Percentiles rank a stretch among this genome's conserved stretches.
These are phyloP conservation scores for Hortiboletus campestris DNA, from an alignment of 768 basidiomycete species.

Conservation along the genomic window DNA sequence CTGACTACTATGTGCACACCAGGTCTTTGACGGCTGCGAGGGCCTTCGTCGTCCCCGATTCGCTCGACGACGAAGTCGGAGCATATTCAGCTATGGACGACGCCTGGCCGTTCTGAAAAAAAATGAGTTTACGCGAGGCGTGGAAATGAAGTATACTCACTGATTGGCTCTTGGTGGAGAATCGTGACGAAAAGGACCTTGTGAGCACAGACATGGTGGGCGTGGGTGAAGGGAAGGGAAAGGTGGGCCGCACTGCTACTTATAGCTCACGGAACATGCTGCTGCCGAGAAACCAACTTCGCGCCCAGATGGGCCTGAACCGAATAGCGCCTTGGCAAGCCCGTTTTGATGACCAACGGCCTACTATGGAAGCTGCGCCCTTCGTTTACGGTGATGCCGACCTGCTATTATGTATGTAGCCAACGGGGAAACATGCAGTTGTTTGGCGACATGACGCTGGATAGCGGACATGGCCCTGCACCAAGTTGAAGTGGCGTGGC, in stretches of 20 bases:
- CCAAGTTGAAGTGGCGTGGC: too few relatives aligned
- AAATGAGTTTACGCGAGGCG: not conserved
- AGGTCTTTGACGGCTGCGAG: conserved; percentile 30
- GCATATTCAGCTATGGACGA: conserved; percentile 15
- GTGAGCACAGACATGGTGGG: conserved; percentile 28
- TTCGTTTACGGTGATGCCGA: not conserved
- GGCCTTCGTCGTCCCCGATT: conserved; percentile 23
- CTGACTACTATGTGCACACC: conserved; percentile 8
- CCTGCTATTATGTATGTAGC: not conserved
- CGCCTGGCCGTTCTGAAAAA: conserved; percentile 6
- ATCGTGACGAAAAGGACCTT: conserved; percentile 30
- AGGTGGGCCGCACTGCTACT: conserved; percentile 12
- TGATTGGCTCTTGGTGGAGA: conserved; percentile 26
- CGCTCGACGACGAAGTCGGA: conserved; percentile 4
- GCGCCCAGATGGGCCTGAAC: conserved; percentile 11
- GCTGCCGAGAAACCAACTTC: conserved; percentile 17
- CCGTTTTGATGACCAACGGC: not conserved
- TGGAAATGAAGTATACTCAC: conserved; percentile 15
- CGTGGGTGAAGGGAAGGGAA: conserved; percentile 1
- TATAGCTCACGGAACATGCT: conserved; percentile 20
- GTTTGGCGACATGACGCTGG: not conserved
- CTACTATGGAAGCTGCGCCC: not conserved
- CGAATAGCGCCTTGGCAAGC: conserved; percentile 19
- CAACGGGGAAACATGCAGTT: not conserved
- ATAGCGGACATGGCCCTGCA: not conserved